Base-by-base conservation (phyloP, 1,284 basidiomycete genomes). In the Puccinia coronata region DNA sequence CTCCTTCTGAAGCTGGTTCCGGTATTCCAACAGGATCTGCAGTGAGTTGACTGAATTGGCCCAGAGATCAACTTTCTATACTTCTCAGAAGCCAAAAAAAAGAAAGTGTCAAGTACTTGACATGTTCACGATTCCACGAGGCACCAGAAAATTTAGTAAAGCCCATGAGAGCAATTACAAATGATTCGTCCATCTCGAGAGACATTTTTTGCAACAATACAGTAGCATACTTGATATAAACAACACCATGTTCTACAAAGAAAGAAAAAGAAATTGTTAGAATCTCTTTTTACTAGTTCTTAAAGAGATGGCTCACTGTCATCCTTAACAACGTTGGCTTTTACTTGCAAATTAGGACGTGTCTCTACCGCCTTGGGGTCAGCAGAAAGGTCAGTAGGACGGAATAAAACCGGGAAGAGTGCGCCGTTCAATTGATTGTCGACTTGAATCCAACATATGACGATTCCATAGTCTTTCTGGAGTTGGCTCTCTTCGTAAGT, bases 351-450 rank as follows among this genome's bases (percentile, higher is more conserved):
- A 1, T 95, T 96, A 5, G 97, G 97, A 82, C 95, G 91, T 2
- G 91, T 91, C 59, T 93, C 91, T 61, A 92, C 90, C 83, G 91
- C 91, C 43, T 89, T 90, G 65, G 90, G 90, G 84, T 96, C 93
- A 85, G 92, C 94, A 3, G 92, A 90, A 55, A 99, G 90, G 0
- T 95, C 93, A 1, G 95, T 96, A 0, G 97, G 97, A 85, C 99
- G 97, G 55, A 99, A 88, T 77, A 99, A 91, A 82, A 99, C 96
- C 0, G 97, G 96, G 88, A 93, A 99, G 20, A 96, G 87, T 28
- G 95, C 95, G 82, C 98, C 97, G 83, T 98, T 96, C 11, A 99
- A 90, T 86, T 99, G 97, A 85, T 99, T 99, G 87, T 98, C 96
- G n/a, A 99, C 91, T 86, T 99, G 96, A 39, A 99, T 90, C 86